Conservation (phyloP, 768 basidiomycete genomes). For the Mycena kentingensis region DNA sequence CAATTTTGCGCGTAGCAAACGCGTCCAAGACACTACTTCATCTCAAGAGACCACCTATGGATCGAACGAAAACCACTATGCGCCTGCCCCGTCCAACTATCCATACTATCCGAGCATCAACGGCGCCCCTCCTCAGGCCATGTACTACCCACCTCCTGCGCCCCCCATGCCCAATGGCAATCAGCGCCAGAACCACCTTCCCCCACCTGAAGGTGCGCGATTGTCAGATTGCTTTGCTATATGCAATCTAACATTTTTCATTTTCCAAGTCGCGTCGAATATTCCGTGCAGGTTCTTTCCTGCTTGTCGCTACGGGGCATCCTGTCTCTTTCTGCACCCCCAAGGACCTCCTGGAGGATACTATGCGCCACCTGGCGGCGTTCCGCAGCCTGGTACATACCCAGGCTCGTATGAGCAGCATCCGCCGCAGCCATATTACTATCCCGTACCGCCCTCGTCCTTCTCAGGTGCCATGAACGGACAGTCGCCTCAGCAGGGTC, state of each 20-base stretch:
- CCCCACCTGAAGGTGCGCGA: too few species aligned
- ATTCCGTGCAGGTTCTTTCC: constrained; percentile 91
- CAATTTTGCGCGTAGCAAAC: constrained; percentile 50
- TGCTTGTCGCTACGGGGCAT: constrained; percentile 82
- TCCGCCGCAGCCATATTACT: constrained; percentile 62
- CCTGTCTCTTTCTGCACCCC: constrained; percentile 83
- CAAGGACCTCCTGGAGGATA: constrained; percentile 72
- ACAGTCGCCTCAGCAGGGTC: constrained; percentile 42
- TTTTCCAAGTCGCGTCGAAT: constrained; percentile 77
- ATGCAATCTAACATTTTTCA: too few species aligned
- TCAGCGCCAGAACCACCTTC: constrained; percentile 63
- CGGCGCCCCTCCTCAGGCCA: constrained; percentile 46
- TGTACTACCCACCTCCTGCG: constrained; percentile 65
- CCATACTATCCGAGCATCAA: constrained; percentile 53
- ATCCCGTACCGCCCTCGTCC: constrained; percentile 60
- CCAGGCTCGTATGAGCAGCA: constrained; percentile 68
- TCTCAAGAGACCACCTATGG: constrained; percentile 45
- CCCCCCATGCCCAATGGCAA: constrained; percentile 45
- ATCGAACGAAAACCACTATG: constrained; percentile 44
- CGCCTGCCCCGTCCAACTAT: constrained; percentile 55
- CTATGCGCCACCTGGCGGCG: constrained; percentile 60
- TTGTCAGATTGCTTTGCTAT: too few species aligned
- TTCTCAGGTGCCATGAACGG: too few species aligned
- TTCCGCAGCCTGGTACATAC: constrained; percentile 72
- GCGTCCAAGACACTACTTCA: constrained; percentile 34